Evolutionary conservation across 495 filamentous ascomycete genomes (phyloP).

Genomic region (Neohortaea acidophila): DNA sequence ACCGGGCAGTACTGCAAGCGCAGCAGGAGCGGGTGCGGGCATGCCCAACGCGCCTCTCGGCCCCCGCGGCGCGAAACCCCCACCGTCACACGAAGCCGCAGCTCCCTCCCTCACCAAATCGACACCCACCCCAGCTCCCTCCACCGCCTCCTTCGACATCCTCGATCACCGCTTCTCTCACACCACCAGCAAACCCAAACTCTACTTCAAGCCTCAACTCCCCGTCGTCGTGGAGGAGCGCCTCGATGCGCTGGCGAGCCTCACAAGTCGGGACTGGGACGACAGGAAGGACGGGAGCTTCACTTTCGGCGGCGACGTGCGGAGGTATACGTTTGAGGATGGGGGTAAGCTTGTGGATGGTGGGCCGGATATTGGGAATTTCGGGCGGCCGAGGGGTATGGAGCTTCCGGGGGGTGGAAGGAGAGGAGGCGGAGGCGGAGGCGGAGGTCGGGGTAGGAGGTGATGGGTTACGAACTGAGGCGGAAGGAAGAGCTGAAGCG

Average conservation of each 20-base stretch:
- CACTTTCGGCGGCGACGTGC: slow-evolving; percentile 33
- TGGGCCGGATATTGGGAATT: slow-evolving; percentile 47
- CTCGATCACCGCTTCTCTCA: slow-evolving; percentile 50
- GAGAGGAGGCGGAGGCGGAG: no score
- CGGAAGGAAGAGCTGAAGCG: no score
- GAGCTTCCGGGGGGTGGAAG: no score
- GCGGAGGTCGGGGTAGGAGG: no score
- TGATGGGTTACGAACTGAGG: no score
- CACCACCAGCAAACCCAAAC: slow-evolving; percentile 50
- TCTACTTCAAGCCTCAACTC: slow-evolving; percentile 48
- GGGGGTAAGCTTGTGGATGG: slow-evolving; percentile 54
- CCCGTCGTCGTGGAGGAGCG: slow-evolving; percentile 43
- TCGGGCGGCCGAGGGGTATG: no score
- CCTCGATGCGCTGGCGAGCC: slow-evolving; percentile 46
- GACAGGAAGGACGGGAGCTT: slow-evolving; percentile 20
- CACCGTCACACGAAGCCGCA: background rate
- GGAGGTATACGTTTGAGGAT: slow-evolving; percentile 67
- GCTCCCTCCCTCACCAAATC: background rate
- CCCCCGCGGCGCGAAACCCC: slow-evolving; percentile 20
- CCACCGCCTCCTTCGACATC: slow-evolving; percentile 4
- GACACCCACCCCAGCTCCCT: background rate
- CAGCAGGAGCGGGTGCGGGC: slow-evolving; percentile 33
- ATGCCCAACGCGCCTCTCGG: slow-evolving; percentile 19
- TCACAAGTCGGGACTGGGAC: slow-evolving; percentile 34
- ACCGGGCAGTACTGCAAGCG: background rate